These are phyloP conservation scores for Tylopilus vinaceipallidus DNA, from an alignment of 768 basidiomycete species.

Conservation along the genomic window DNA sequence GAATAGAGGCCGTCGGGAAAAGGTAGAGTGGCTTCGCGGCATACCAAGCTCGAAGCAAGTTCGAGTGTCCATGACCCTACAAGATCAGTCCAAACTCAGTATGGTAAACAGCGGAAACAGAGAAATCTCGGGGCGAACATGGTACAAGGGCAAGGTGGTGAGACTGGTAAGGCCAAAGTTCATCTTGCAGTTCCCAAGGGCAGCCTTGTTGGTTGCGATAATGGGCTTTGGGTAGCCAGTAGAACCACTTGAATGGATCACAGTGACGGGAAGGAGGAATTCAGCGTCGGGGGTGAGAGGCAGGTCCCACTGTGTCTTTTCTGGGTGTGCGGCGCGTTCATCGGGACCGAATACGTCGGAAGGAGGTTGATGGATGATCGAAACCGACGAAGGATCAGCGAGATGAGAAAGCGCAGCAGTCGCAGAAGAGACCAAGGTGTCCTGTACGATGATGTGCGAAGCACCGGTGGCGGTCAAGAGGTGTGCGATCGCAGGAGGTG, in stretches of 20 bases:
- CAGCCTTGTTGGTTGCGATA: constrained; percentile 34
- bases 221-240: constrained; percentile 52
- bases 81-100: not conserved
- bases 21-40: constrained; percentile 41
- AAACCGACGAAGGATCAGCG: constrained; percentile 20
- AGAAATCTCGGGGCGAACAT: constrained; percentile 22
- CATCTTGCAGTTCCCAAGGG: constrained; percentile 35
- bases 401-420: constrained; percentile 15
- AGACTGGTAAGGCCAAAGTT: constrained; percentile 25
- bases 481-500: constrained; percentile 44
- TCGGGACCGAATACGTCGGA: constrained; percentile 14
- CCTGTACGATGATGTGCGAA: constrained; percentile 24
- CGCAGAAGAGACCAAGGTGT: constrained; percentile 13
- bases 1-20: constrained; percentile 39
- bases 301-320: constrained; percentile 23
- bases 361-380: constrained; percentile 23
- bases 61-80: constrained; percentile 23
- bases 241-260: constrained; percentile 31
- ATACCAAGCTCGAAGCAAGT: constrained; percentile 44
- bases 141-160: constrained; percentile 31
- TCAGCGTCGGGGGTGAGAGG: constrained; percentile 23
- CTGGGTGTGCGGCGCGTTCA: constrained; percentile 15
- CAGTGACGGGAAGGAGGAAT: constrained; percentile 16
- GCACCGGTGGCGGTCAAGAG: constrained; percentile 33
- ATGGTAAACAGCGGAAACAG: not conserved